Base-by-base conservation (phyloP, 2,329 filamentous ascomycete genomes). In the Talaromyces sp. region DNA sequence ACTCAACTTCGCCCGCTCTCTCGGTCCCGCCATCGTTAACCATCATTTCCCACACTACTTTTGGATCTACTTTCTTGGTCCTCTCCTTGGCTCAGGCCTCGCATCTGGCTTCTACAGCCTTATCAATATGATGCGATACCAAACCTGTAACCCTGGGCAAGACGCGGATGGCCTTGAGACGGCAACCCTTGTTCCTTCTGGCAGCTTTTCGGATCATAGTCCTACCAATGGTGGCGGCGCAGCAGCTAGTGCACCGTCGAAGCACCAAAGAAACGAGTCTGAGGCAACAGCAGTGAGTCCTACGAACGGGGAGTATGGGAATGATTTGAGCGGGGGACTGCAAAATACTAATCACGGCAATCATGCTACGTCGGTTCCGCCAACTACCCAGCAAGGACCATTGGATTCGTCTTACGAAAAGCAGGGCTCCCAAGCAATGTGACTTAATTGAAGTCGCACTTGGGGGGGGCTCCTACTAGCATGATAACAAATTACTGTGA, bases 51-150 rank as follows among this genome's bases (percentile, higher is more conserved):
- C 76, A 1, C 72, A 74, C 26, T 78, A 80, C 57, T 77, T 80
- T 57, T 81, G 79, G 79, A 80, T 81, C 61, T 81, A 81, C 68
- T 81, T 78, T 77, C 67, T 80, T 35, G 79, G 79, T 0, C 79
- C 79, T 1, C 56, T 76, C 4, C 69, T 80, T 1, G 79, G 79
- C 0, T 71, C 79, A 0, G 68, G 80, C 7, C 68, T 83, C 3
- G 81, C 81, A 0, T 76, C 78, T 3, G 76, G 72, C 8, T 81
- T 83, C 65, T 84, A 80, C 63, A 69, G 66, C 58, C 72, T 82
- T 61, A 74, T 84, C 63, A 77, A 78, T 66, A 70, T 74, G 24
- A 70, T 77, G 59, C 72, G 72, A 58, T 79, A 77, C 62, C 67
- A 79, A 62, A 75, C 72, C 1, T 77, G 75, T 54, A 80, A 79